phyloP scores from a whole-genome alignment of 2,329 filamentous ascomycete genomes.

The Dactylellina haptotyla region DNA sequence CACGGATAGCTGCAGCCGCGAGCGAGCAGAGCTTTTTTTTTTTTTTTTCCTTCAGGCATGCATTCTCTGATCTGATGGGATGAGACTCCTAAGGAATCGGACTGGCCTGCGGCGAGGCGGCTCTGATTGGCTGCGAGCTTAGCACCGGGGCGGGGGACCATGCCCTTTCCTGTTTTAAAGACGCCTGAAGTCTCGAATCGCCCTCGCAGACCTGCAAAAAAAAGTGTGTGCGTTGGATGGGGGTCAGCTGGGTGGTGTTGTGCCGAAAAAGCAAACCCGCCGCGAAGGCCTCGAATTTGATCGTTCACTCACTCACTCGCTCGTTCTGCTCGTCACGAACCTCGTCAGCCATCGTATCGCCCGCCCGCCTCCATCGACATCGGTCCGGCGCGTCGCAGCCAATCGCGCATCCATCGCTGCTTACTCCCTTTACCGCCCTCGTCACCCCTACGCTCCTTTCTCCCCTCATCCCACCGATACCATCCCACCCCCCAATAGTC shows the following conservation, averaged over 20 bases:
- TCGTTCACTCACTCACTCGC: neutral
- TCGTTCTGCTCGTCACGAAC: slow-evolving; percentile 9
- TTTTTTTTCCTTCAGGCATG: slow-evolving; percentile 36
- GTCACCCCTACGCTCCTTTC: neutral
- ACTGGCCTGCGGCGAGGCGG: neutral
- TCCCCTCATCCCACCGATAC: neutral
- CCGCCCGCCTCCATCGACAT: neutral
- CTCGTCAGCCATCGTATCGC: too few relatives aligned
- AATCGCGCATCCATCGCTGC: slow-evolving; percentile 15
- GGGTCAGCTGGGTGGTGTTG: slow-evolving; percentile 24
- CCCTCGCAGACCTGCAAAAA: too few relatives aligned
- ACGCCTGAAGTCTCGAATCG: slow-evolving; percentile 44
- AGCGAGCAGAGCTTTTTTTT: too few relatives aligned
- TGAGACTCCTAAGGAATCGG: neutral
- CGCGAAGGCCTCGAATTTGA: neutral
- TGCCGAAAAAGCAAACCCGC: slow-evolving; percentile 8
- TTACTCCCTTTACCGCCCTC: slow-evolving; percentile 5
- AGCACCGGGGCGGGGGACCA: slow-evolving; percentile 14
- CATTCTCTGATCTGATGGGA: slow-evolving; percentile 1
- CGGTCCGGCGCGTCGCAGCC: slow-evolving; percentile 32
- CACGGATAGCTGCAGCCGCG: slow-evolving; percentile 54
- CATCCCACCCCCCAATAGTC: neutral
- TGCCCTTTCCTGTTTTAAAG: neutral
- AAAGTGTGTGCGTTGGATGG: too few relatives aligned
- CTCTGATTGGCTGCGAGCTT: slow-evolving; percentile 14